Evolutionary conservation across 345 rosid species (phyloP).

Genomic region (Sonneratia alba): DNA sequence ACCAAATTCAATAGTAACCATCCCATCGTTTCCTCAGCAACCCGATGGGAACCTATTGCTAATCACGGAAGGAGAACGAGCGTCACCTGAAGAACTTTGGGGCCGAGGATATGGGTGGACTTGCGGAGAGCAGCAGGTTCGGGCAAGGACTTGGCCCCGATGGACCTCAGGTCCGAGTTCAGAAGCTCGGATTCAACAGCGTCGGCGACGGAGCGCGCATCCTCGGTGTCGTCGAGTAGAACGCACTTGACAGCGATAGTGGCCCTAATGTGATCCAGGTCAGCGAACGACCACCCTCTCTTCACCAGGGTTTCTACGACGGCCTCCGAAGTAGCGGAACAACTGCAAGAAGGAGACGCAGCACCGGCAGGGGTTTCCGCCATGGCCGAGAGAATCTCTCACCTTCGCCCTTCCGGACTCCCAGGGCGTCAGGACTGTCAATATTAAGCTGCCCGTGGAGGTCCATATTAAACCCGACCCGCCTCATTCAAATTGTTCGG

Average conservation of each 20-base stretch:
- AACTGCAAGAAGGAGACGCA: neutral
- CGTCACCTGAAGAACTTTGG: slow-evolving; percentile 67
- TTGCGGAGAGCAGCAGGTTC: slow-evolving; percentile 34
- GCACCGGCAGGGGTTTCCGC: neutral
- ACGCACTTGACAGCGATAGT: slow-evolving; percentile 29
- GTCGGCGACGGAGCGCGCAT: slow-evolving; percentile 31
- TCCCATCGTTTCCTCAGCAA: neutral
- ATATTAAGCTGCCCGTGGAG: too few species aligned
- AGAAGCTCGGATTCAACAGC: slow-evolving; percentile 65
- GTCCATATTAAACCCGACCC: too few species aligned
- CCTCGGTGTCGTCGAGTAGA: slow-evolving; percentile 30
- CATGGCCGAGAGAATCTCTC: slow-evolving; percentile 4
- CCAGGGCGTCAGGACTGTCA: neutral
- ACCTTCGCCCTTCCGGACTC: neutral
- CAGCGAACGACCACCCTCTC: slow-evolving; percentile 70
- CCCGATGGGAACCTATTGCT: too few species aligned
- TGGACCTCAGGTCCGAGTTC: slow-evolving; percentile 53
- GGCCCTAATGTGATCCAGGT: slow-evolving; percentile 31
- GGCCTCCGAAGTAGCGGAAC: slow-evolving; percentile 3
- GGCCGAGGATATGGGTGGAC: slow-evolving; percentile 53
- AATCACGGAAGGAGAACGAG: neutral
- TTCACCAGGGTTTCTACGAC: slow-evolving; percentile 40
- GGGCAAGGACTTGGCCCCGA: slow-evolving; percentile 65
- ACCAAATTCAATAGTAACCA: neutral
- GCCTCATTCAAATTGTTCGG: too few species aligned